A percentile compares a stretch with the other conserved stretches of the same genome.
Conservation (phyloP, 768 basidiomycete genomes). For the Lactarius indigo region DNA sequence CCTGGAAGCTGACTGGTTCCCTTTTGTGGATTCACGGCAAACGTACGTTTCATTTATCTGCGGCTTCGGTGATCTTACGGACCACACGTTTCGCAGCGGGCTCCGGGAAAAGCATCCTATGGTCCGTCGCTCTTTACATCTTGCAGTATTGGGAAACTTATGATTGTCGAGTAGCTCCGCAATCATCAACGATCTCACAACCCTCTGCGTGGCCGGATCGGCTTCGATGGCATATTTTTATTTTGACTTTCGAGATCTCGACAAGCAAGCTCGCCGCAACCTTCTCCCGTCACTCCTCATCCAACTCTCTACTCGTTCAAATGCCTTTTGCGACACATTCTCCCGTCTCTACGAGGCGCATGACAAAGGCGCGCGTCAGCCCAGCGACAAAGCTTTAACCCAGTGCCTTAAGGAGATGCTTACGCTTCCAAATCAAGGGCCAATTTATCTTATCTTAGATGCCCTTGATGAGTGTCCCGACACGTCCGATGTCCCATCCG, state of each 20-base stretch:
- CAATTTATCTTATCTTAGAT: neutral
- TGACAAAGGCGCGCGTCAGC: neutral
- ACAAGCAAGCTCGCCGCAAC: neutral
- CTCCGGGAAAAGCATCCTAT: no score
- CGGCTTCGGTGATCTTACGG: neutral
- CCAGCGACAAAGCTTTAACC: neutral
- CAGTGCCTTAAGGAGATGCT: neutral
- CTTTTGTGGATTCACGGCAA: neutral
- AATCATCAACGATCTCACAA: neutral
- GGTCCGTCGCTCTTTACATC: neutral
- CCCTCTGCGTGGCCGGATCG: neutral
- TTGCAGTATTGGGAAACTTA: neutral
- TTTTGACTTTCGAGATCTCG: neutral
- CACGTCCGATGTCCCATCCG: neutral
- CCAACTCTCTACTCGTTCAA: neutral
- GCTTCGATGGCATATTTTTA: neutral
- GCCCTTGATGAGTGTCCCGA: neutral
- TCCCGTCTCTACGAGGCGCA: neutral
- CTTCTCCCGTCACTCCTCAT: neutral
- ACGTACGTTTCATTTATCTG: neutral
- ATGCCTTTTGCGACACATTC: neutral
- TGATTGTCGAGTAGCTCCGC: neutral
- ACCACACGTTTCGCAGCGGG: neutral
- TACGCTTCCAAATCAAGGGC: neutral
- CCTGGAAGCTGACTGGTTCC: neutral